Percentiles rank a stretch among this genome's conserved stretches.
Conservation (phyloP, 2,329 filamentous ascomycete species). For the Aureobasidium musti region DNA sequence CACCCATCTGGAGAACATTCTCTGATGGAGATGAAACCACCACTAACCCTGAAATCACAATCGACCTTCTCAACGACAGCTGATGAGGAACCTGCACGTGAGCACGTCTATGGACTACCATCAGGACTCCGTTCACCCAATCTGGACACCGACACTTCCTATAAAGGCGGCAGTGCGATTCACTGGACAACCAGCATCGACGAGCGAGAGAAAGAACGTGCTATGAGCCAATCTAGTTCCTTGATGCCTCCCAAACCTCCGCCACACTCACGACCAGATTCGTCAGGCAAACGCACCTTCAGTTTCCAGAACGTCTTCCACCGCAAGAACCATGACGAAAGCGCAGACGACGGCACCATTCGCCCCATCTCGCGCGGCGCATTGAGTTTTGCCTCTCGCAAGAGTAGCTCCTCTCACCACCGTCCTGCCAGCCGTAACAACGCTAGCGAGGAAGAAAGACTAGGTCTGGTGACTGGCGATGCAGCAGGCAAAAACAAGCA, state of each 20-base stretch:
- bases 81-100: slow-evolving; percentile 33
- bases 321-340: slow-evolving; percentile 49
- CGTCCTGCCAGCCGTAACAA: slow-evolving; percentile 18
- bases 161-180: slow-evolving; percentile 45
- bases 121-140: slow-evolving; percentile 49
- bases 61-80: slow-evolving; percentile 1
- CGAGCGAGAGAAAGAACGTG: slow-evolving; percentile 43
- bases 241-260: slow-evolving; percentile 59
- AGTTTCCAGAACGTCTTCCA: slow-evolving; percentile 86
- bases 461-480: slow-evolving; percentile 44
- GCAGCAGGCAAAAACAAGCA: slow-evolving; percentile 15
- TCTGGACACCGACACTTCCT: slow-evolving; percentile 54
- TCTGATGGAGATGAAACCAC: slow-evolving; percentile 34
- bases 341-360: slow-evolving; percentile 34
- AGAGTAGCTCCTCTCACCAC: slow-evolving; percentile 14
- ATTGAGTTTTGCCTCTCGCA: slow-evolving; percentile 32
- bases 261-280: slow-evolving; percentile 48
- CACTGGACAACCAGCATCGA: slow-evolving; percentile 51
- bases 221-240: slow-evolving; percentile 47
- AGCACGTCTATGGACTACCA: slow-evolving; percentile 56
- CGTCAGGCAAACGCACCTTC: slow-evolving; percentile 54
- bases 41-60: slow-evolving; percentile 3
- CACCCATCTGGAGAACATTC: slow-evolving; percentile 35
- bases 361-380: slow-evolving; percentile 42
- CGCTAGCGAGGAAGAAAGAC: slow-evolving; percentile 43